phyloP scores from a whole-genome alignment of 768 basidiomycete genomes.

The Tylopilus sp. region DNA sequence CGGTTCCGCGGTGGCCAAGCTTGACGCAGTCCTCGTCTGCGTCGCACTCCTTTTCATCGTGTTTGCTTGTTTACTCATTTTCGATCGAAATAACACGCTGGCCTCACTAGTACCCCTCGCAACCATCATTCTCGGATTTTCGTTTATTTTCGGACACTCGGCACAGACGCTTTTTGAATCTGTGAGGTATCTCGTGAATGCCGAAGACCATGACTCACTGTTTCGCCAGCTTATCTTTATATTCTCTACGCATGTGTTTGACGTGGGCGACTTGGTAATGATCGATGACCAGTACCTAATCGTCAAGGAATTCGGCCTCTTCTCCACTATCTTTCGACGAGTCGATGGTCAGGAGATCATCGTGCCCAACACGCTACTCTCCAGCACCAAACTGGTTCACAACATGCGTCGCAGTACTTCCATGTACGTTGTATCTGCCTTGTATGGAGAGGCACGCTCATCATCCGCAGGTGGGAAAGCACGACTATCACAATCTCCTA shows the following conservation, averaged over 20 bases:
- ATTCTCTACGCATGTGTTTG: constrained; percentile 83
- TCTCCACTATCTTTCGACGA: constrained; percentile 75
- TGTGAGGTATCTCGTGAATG: constrained; percentile 35
- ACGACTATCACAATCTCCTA: constrained; percentile 65
- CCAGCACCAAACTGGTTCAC: constrained; percentile 71
- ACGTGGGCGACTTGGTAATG: constrained; percentile 79
- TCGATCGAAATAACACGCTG: constrained; percentile 63
- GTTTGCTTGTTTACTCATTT: constrained; percentile 73
- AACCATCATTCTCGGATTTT: constrained; percentile 78
- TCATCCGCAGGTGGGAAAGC: constrained; percentile 54
- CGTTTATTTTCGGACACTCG: constrained; percentile 82
- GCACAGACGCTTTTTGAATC: constrained; percentile 79
- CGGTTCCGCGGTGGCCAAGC: constrained; percentile 68
- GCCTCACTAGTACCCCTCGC: constrained; percentile 76
- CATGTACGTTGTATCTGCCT: constrained; percentile 44
- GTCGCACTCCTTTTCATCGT: constrained; percentile 55
- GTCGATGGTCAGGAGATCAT: constrained; percentile 80
- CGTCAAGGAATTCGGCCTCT: constrained; percentile 77
- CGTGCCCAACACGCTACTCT: constrained; percentile 71
- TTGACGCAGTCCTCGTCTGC: constrained; percentile 69
- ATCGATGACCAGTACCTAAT: constrained; percentile 52
- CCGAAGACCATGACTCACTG: neutral
- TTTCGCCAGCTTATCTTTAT: constrained; percentile 69
- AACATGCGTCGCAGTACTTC: constrained; percentile 73
- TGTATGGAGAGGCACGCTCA: constrained; percentile 1